A percentile compares a stretch with the other conserved stretches of the same genome.
These are phyloP conservation scores for Blastobotrys parvus DNA, from an alignment of 805 yeast species.

Conservation along the genomic window DNA sequence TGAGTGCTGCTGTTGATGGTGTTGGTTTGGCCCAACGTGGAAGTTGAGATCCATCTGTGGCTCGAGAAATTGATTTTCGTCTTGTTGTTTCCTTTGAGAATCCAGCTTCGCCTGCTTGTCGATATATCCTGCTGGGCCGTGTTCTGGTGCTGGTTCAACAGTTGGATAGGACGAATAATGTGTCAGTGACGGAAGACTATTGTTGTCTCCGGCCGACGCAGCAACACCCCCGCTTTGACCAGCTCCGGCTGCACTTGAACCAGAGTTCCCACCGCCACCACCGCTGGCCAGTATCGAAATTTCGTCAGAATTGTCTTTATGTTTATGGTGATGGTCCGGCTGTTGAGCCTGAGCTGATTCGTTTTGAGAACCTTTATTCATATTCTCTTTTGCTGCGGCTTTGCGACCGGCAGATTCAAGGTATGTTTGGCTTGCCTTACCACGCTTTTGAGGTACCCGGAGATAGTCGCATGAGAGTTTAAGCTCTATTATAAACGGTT, in stretches of 20 bases:
- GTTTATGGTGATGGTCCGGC: not conserved
- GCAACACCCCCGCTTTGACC: too few species aligned
- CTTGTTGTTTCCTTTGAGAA: not conserved
- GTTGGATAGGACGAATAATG: conserved; percentile 2
- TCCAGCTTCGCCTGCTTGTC: not conserved
- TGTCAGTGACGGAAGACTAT: not conserved
- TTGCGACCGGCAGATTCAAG: not conserved
- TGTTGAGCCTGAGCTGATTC: not conserved
- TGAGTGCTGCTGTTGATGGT: not conserved
- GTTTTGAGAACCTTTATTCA: not conserved
- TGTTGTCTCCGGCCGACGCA: not conserved
- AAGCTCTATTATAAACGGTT: too few species aligned
- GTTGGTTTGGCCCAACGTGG: too few species aligned
- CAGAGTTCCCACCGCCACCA: too few species aligned
- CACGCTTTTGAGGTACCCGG: conserved; percentile 38
- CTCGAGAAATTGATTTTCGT: not conserved
- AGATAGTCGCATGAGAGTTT: conserved; percentile 28
- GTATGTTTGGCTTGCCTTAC: conserved; percentile 31
- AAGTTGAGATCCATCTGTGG: not conserved
- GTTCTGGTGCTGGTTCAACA: not conserved
- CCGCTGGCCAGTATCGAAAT: too few species aligned
- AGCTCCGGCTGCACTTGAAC: too few species aligned
- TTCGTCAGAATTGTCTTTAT: too few species aligned
- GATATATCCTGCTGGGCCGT: not conserved
- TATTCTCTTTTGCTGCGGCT: not conserved